Conservation (phyloP, 202 grass and related monocot species). For the Panicum hallii region DNA sequence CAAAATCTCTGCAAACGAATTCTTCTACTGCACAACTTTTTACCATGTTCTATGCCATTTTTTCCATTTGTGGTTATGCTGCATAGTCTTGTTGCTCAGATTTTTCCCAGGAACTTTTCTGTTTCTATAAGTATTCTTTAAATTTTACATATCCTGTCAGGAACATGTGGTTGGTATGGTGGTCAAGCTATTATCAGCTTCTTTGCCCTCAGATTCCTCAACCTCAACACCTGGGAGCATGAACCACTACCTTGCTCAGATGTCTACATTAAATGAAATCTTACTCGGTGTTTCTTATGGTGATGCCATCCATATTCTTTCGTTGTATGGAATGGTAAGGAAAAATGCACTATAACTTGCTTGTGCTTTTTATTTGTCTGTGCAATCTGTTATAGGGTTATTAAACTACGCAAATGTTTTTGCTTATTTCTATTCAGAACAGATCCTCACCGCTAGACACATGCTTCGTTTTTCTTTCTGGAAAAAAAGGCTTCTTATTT, state of each 20-base stretch:
- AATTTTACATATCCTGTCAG: constrained; percentile 48
- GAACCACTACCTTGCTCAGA: constrained; percentile 80
- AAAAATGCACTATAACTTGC: constrained; percentile 13
- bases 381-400: constrained; percentile 28
- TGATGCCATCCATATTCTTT: constrained; percentile 89
- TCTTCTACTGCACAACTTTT: neutral
- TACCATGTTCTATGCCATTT: neutral
- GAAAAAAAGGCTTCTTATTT: constrained; percentile 12
- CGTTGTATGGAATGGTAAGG: constrained; percentile 93
- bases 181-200: constrained; percentile 73
- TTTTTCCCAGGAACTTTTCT: neutral
- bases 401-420: neutral
- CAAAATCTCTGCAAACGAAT: neutral
- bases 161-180: constrained; percentile 86
- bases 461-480: neutral
- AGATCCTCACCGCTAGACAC: neutral
- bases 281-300: constrained; percentile 77
- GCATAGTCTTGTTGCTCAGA: neutral
- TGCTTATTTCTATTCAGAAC: constrained; percentile 5
- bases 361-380: constrained; percentile 2
- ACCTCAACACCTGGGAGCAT: constrained; percentile 57
- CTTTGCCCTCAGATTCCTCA: constrained; percentile 75
- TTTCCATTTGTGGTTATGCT: neutral
- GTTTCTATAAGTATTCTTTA: constrained; percentile 21
- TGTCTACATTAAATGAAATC: constrained; percentile 76